Percentiles rank a stretch among this genome's conserved stretches.
These are phyloP conservation scores for Mimosa bimucronata DNA, from an alignment of 306 rosid genomes.

Conservation along the genomic window DNA sequence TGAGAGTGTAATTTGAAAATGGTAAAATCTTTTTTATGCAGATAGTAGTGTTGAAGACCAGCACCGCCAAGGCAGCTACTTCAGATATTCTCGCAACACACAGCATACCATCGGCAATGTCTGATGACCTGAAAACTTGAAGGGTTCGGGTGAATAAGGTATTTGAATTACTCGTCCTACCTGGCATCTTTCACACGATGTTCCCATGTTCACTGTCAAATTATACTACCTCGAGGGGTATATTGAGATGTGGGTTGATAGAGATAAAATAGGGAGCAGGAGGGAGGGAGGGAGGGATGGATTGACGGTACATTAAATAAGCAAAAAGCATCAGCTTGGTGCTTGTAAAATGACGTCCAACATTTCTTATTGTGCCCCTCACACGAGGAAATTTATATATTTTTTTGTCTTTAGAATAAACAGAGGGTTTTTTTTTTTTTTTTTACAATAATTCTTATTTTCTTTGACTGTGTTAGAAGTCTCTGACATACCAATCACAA, in stretches of 20 bases:
- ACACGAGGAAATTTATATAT: no score
- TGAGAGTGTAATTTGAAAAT: neutral
- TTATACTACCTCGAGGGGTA: no score
- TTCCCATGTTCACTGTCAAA: neutral
- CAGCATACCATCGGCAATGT: conserved; percentile 73
- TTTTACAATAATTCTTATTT: conserved; percentile 31
- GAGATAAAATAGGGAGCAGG: neutral
- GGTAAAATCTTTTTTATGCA: conserved; percentile 32
- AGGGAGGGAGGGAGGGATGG: neutral
- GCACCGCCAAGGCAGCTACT: conserved; percentile 70
- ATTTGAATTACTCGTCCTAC: neutral
- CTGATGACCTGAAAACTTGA: conserved; percentile 62
- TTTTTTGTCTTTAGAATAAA: neutral
- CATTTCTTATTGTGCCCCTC: neutral
- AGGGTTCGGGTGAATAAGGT: conserved; percentile 17
- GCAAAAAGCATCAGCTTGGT: no score
- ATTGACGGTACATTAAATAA: neutral
- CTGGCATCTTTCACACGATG: neutral
- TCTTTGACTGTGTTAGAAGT: conserved; percentile 48
- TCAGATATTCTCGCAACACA: conserved; percentile 70
- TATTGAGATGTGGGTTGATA: neutral
- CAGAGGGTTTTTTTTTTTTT: neutral
- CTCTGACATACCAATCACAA: conserved; percentile 46
- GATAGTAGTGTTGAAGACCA: conserved; percentile 63
- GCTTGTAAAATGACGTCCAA: neutral